Base-by-base conservation (phyloP, 116 monocot species). In the Papilionanthe hybrid region DNA sequence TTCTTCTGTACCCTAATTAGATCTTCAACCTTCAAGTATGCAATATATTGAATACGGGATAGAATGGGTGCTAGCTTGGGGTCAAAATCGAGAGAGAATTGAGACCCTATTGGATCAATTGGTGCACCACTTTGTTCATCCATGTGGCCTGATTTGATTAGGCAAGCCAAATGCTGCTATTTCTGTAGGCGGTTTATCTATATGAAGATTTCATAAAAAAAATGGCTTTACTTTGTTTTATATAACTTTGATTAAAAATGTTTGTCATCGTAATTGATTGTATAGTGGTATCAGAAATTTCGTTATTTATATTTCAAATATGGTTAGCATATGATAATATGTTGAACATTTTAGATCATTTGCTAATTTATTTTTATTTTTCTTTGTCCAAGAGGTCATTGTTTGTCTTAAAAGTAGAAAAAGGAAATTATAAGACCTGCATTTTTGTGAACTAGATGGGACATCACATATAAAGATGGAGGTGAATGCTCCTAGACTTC, bases 401-500 rank as follows among this genome's bases (percentile, higher is more conserved):
- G 63, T 25, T 0, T 25, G 63, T 63, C 25, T 22, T 63, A 63
- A 23, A 20, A 23, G 7, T 7, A 23, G 5, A 25, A 30, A 25
- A 69, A 32, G 32, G n/a, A 30, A 69, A 28, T 13, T 1, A 32
- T 5, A 15, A 15, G 37, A n/a, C 15, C 5, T 32, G 9, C 17
- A 68, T 56, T 37, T 55, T 32, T 43, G 10, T 79, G 25, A 32
- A 67, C 49, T 48, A 99, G 99, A 93, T 95, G 95, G 95, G 83
- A 89, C 87, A 37, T 87, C 88, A 66, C 80, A 85, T 77, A 77
- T 84, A 77, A 93, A 85, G 72, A 89, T 95, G 87, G 95, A 90
- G 80, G 86, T 89, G 50, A 90, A 93, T 76, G 91, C 87, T 77
- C 99, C 99, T 85, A 91, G 75, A 82, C 85, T 99, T 75, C 95